These are phyloP conservation scores for Aspergillus flavus DNA, from an alignment of 2,329 filamentous ascomycete species.

Conservation along the genomic window DNA sequence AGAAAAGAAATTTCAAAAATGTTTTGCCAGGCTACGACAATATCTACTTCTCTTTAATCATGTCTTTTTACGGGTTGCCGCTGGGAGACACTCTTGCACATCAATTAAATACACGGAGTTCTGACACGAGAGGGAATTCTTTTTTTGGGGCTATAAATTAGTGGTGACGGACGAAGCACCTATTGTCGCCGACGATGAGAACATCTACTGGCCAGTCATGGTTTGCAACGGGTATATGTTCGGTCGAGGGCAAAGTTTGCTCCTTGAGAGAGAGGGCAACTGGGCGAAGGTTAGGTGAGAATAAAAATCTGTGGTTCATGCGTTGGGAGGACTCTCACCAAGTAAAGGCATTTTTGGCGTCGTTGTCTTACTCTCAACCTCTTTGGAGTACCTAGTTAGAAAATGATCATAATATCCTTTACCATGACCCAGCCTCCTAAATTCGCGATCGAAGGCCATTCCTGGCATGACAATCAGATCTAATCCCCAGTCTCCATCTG, in stretches of 20 bases:
- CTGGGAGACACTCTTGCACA: constrained; percentile 22
- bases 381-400: constrained; percentile 69
- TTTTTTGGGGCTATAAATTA: constrained; percentile 22
- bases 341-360: constrained; percentile 57
- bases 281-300: constrained; percentile 40
- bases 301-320: constrained; percentile 35
- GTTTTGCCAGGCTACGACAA: constrained; percentile 16
- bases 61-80: constrained; percentile 20
- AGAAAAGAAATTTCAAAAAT: constrained; percentile 15
- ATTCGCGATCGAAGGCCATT: constrained; percentile 79
- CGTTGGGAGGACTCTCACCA: constrained; percentile 46
- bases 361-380: constrained; percentile 35
- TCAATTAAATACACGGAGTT: constrained; percentile 22
- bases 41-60: constrained; percentile 15
- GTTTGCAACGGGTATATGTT: constrained; percentile 71
- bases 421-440: constrained; percentile 85
- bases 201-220: constrained; percentile 82
- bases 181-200: constrained; percentile 71
- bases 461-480: constrained; percentile 92
- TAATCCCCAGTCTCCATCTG: constrained; percentile 52
- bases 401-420: constrained; percentile 98
- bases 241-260: constrained; percentile 70
- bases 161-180: constrained; percentile 47
- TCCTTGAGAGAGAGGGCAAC: constrained; percentile 83
- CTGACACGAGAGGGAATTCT: constrained; percentile 21